Conservation (phyloP, 208 protist genomes). For the Crithidia expoeki region DNA sequence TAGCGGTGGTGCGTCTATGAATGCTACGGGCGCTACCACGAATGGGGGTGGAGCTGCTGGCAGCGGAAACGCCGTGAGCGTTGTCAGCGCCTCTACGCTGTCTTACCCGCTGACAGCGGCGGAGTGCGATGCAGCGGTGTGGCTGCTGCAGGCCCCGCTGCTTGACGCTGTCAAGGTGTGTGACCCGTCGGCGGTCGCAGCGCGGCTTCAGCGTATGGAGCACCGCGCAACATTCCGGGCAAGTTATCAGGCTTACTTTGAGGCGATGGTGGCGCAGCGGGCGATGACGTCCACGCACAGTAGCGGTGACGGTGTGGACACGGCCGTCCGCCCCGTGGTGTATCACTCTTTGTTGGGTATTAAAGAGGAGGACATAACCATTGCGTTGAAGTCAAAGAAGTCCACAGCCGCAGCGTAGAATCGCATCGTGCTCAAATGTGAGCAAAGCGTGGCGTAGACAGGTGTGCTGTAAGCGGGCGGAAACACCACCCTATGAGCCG, state of each 20-base stretch:
- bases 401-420: conserved; percentile 7
- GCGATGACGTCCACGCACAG: conserved; percentile 1
- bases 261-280: conserved; percentile 14
- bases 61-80: neutral
- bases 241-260: conserved; percentile 26
- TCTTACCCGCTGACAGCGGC: conserved; percentile 25
- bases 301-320: neutral
- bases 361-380: conserved; percentile 16
- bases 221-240: neutral
- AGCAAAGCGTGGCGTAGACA: too few species aligned
- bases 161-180: conserved; percentile 17
- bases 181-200: neutral
- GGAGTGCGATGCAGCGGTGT: conserved; percentile 23
- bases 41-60: neutral
- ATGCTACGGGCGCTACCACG: neutral
- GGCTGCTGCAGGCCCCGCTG: conserved; percentile 15
- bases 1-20: neutral
- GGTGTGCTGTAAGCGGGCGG: too few species aligned
- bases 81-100: conserved; percentile 14
- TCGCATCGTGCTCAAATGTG: too few species aligned
- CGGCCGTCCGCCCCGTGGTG: neutral
- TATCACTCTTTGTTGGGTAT: conserved; percentile 24
- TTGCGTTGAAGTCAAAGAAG: conserved; percentile 17
- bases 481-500: too few species aligned
- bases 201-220: conserved; percentile 15